A percentile compares a stretch with the other conserved stretches of the same genome.
phyloP scores from a whole-genome alignment of 352 stramenopile species.

The Thalassiosira mediterranea region DNA sequence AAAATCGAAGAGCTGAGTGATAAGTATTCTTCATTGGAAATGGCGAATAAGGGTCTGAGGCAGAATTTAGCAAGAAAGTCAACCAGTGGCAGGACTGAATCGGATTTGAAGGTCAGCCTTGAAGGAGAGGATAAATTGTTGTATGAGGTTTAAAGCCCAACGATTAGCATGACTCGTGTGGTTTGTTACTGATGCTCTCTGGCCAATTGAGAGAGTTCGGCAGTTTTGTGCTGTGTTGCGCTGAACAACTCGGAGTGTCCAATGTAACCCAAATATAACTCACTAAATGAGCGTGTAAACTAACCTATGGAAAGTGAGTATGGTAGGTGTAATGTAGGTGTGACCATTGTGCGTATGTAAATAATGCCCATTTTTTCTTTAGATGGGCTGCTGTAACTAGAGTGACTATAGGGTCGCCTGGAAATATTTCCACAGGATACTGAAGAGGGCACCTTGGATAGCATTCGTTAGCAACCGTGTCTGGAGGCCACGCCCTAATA shows the following conservation, averaged over 20 bases:
- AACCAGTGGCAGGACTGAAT: conserved; percentile 7
- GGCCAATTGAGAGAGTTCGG: too few species aligned
- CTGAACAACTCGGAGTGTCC: too few species aligned
- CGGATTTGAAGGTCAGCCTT: conserved; percentile 37
- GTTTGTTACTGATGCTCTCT: too few species aligned
- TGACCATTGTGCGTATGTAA: too few species aligned
- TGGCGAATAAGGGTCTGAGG: conserved; percentile 41
- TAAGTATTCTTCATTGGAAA: conserved; percentile 51
- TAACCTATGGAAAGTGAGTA: too few species aligned
- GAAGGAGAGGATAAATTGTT: conserved; percentile 46
- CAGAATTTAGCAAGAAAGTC: conserved; percentile 16
- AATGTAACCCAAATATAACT: too few species aligned
- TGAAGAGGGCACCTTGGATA: conserved; percentile 86
- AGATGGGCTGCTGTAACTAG: too few species aligned
- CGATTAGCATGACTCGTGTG: too few species aligned
- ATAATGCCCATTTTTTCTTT: too few species aligned
- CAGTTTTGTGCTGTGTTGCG: too few species aligned
- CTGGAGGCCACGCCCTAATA: conserved; percentile 87
- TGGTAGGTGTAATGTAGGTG: too few species aligned
- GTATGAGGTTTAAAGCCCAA: conserved; percentile 60
- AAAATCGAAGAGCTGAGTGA: conserved; percentile 55
- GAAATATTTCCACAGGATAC: conserved; percentile 86
- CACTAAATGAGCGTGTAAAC: too few species aligned
- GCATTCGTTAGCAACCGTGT: conserved; percentile 88
- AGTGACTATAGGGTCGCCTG: conserved; percentile 43